Conservation (phyloP, 345 rosid genomes). For the Eucalyptus shirleyi region DNA sequence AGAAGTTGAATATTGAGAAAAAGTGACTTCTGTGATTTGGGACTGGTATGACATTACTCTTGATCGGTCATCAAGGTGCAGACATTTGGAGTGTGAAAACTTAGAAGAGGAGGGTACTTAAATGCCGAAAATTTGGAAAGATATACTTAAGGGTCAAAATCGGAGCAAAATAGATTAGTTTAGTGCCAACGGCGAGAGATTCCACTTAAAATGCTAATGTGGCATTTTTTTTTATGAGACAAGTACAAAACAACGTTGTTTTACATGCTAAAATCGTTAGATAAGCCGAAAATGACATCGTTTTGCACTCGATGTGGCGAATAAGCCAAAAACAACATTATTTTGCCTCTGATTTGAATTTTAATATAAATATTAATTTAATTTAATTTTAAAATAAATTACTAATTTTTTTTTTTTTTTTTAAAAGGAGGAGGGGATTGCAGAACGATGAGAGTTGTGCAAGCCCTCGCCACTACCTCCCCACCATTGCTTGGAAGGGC, state of each 20-base stretch:
- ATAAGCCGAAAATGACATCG: too few relatives aligned
- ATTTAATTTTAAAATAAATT: too few relatives aligned
- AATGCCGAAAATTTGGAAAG: rapidly evolving
- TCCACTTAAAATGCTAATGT: rapidly evolving
- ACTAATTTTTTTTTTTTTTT: too few relatives aligned
- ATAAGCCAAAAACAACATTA: rapidly evolving
- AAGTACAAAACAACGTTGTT: rapidly evolving
- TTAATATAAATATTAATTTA: too few relatives aligned
- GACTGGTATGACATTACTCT: background rate
- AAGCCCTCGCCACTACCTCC: too few relatives aligned
- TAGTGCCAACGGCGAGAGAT: rapidly evolving
- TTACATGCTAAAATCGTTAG: rapidly evolving
- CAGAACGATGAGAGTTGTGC: rapidly evolving
- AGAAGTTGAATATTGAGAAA: background rate
- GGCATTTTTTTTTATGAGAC: too few relatives aligned
- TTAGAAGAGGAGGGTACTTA: rapidly evolving
- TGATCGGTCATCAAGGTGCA: background rate
- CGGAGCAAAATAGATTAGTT: rapidly evolving
- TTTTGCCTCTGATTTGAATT: too few relatives aligned
- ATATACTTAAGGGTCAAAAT: too few relatives aligned
- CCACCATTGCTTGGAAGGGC: rapidly evolving
- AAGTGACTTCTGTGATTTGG: background rate
- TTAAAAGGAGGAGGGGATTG: too few relatives aligned
- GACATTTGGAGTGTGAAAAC: too few relatives aligned
- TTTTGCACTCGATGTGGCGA: rapidly evolving